phyloP scores from a whole-genome alignment of 1,284 basidiomycete species.

The Pholiota adiposa region DNA sequence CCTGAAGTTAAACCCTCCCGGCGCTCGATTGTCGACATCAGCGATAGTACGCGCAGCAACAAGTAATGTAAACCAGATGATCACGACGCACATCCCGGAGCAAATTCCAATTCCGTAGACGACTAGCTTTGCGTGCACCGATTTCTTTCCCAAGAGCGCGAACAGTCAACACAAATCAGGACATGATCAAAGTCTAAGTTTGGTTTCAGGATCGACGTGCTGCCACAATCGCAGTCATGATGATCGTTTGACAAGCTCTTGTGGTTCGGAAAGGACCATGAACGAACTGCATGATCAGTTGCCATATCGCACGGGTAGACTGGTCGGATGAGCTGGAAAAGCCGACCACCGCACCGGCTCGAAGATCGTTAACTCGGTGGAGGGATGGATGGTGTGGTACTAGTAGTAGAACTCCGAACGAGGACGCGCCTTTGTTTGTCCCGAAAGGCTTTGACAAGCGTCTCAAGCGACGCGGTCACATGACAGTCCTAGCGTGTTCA shows the following conservation, averaged over 20 bases:
- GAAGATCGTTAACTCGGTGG: background rate
- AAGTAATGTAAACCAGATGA: background rate
- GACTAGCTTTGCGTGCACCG: background rate
- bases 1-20: background rate
- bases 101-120: background rate
- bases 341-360: constrained; percentile 2
- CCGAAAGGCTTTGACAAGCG: constrained; percentile 7
- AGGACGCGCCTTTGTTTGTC: constrained; percentile 9
- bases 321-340: constrained; percentile 10
- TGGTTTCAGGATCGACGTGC: constrained; percentile 14
- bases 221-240: constrained; percentile 8
- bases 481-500: constrained; percentile 12
- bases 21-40: constrained; percentile 7
- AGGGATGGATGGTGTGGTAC: background rate
- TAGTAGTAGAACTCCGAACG: background rate
- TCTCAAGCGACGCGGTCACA: constrained; percentile 21
- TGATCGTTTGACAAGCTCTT: constrained; percentile 6
- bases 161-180: constrained; percentile 16
- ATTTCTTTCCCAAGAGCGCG: constrained; percentile 9
- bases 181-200: constrained; percentile 13
- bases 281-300: constrained; percentile 7
- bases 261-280: constrained; percentile 3
- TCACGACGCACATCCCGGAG: background rate
- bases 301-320: background rate
- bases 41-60: background rate